Evolutionary conservation across 345 rosid genomes (phyloP).

Genomic region (Lepidium africanum): DNA sequence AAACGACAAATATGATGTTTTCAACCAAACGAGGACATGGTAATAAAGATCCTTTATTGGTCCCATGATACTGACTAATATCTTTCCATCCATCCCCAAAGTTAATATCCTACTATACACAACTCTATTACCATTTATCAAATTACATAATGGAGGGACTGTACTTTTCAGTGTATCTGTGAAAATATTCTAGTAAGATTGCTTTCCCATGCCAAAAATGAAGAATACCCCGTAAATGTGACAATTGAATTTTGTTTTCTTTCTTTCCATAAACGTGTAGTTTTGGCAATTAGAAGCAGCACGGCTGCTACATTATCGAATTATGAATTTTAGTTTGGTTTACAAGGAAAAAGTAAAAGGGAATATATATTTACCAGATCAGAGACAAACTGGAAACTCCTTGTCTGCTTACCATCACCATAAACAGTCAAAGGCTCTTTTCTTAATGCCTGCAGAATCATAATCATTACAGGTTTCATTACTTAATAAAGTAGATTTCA

Average conservation of each 20-base stretch:
- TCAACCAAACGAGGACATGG: neutral
- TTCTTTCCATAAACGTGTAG: neutral
- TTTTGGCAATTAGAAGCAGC: neutral
- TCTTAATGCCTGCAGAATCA: constrained; percentile 70
- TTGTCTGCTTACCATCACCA: constrained; percentile 99
- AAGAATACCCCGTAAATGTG: neutral
- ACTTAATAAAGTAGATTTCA: neutral
- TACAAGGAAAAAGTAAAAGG: neutral
- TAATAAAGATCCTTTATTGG: neutral
- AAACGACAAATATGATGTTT: neutral
- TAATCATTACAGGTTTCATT: neutral
- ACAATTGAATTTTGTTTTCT: neutral
- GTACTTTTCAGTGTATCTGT: no score
- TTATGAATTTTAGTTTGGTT: neutral
- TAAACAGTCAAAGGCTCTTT: constrained; percentile 96
- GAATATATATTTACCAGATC: constrained; percentile 54
- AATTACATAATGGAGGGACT: no score
- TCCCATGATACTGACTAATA: neutral
- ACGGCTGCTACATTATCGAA: neutral
- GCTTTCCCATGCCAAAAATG: neutral
- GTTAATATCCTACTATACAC: neutral
- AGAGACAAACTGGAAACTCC: constrained; percentile 98
- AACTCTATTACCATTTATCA: no score
- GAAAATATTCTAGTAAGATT: neutral
- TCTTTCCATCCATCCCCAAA: neutral